Base-by-base conservation (phyloP, 371 early-diverging fungal species). In the Sanchytrium tribonematis region DNA sequence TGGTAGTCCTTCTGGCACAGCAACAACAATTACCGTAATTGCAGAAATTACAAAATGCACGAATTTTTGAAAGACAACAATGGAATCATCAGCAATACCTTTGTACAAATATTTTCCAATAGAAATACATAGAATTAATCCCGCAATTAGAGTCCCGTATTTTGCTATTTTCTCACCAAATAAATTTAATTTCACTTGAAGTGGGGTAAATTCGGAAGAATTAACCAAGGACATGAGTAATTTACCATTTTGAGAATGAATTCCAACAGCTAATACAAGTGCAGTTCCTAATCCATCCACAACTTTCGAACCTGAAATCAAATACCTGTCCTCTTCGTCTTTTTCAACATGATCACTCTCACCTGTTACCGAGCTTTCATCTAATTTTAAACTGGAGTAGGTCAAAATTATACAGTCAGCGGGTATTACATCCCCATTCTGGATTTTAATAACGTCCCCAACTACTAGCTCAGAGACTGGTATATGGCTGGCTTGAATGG, bases 1-100 rank as follows among this genome's bases (percentile, higher is more conserved):
- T 0, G 97, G 97, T 66, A 97, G 79, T 68, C 97, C 97, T 80
- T 97, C 97, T n/a, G 97, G 95, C 1, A 95, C 93, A 5, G 88
- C 88, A 0, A 87, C 86, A 1, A 87, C 88, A 30, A 87, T 76
- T 0, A 86, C 78, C 0, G 86, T 86, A 30, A 87, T 80, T n/a
- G 84, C 76, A 0, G 82, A 78, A 69, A 86, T 86, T 65, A 86
- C 31, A 32, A 87, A 86, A 67, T 75, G 71, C 69, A 83, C 30
- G 22, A 70, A 17, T 17, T 29, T 30, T 27, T 1, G n/a, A 28
- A 69, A 69, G 12, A 48, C 31, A 31, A 0, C 69, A 22, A 29
- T 12, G 17, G 31, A 31, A 12, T 0, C n/a, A 17, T 68, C 30
- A 30, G 17, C 29, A 28, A 30, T 29, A 31, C 0, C 12, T 0